phyloP scores from a whole-genome alignment of 2,329 filamentous ascomycete genomes.

The Colletotrichum lini region DNA sequence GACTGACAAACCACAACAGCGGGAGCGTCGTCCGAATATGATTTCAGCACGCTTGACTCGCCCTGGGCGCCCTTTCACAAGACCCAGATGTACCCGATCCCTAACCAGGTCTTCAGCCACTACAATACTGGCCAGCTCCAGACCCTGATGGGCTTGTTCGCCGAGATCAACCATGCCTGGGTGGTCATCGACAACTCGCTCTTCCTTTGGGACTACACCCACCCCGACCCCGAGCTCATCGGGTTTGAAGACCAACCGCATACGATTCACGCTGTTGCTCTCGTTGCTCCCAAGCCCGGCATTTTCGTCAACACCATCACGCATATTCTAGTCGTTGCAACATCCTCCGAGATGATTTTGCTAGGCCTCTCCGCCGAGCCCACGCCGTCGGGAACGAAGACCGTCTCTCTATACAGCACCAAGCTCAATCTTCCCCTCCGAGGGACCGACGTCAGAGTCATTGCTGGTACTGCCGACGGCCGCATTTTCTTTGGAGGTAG shows the following conservation, averaged over 20 bases:
- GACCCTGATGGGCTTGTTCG: conserved; percentile 96
- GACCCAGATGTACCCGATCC: conserved; percentile 88
- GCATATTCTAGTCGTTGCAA: conserved; percentile 91
- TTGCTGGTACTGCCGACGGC: conserved; percentile 86
- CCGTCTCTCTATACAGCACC: conserved; percentile 88
- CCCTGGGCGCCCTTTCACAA: conserved; percentile 93
- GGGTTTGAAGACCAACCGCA: conserved; percentile 92
- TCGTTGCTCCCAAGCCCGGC: conserved; percentile 86
- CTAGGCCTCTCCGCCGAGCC: conserved; percentile 84
- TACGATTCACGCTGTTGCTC: conserved; percentile 90
- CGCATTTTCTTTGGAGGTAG: conserved; percentile 93
- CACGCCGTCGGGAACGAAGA: conserved; percentile 77
- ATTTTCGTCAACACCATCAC: conserved; percentile 91
- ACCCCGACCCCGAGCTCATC: conserved; percentile 90
- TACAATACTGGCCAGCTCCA: conserved; percentile 89
- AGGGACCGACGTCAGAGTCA: conserved; percentile 82
- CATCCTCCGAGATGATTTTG: conserved; percentile 85
- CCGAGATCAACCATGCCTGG: conserved; percentile 95
- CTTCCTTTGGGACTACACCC: conserved; percentile 98
- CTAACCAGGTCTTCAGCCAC: conserved; percentile 92
- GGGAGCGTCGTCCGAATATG: conserved; percentile 93
- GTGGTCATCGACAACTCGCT: conserved; percentile 95
- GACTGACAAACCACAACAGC: conserved; percentile 67
- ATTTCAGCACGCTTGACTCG: conserved; percentile 75
- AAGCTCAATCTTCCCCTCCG: conserved; percentile 85